A percentile compares a stretch with the other conserved stretches of the same genome.
These are phyloP conservation scores for Clarireedia monteithiana DNA, from an alignment of 2,329 filamentous ascomycete genomes.

Conservation along the genomic window DNA sequence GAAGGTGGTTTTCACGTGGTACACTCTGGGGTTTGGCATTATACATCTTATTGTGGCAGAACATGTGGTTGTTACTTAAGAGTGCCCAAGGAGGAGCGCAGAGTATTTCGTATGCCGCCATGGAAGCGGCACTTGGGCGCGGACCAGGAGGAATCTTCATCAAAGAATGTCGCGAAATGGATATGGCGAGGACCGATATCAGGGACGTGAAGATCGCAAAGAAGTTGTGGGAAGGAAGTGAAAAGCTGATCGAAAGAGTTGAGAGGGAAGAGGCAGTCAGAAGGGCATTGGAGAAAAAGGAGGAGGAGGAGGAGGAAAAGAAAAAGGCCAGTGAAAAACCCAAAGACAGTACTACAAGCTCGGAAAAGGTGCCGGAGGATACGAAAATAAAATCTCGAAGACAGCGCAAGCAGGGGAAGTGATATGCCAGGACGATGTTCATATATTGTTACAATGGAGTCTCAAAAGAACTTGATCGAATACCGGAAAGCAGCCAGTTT, in stretches of 20 bases:
- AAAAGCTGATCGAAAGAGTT: slow-evolving; percentile 70
- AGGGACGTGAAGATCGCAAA: slow-evolving; percentile 73
- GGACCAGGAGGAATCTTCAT: slow-evolving; percentile 63
- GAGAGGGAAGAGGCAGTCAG: slow-evolving; percentile 71
- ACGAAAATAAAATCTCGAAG: slow-evolving; percentile 24
- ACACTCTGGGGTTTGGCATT: slow-evolving; percentile 70
- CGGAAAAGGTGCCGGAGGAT: slow-evolving; percentile 28
- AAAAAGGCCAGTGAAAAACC: slow-evolving; percentile 16
- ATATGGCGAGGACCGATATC: slow-evolving; percentile 65
- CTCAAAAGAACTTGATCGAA: background rate
- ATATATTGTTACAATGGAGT: slow-evolving; percentile 6
- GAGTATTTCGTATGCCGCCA: slow-evolving; percentile 74
- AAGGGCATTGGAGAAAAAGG: slow-evolving; percentile 31
- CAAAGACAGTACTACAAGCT: slow-evolving; percentile 28
- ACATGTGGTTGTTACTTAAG: slow-evolving; percentile 87
- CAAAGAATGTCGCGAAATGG: slow-evolving; percentile 80
- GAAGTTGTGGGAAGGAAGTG: slow-evolving; percentile 83
- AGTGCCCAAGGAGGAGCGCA: slow-evolving; percentile 78
- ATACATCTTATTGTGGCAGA: slow-evolving; percentile 69
- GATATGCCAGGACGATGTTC: background rate
- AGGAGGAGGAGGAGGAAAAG: slow-evolving; percentile 29
- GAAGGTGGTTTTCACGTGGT: slow-evolving; percentile 79
- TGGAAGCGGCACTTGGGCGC: slow-evolving; percentile 66
- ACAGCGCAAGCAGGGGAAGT: slow-evolving; percentile 17
- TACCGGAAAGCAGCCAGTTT: background rate